These are phyloP conservation scores for Caloboletus inedulis DNA, from an alignment of 1,284 basidiomycete species.

Conservation along the genomic window DNA sequence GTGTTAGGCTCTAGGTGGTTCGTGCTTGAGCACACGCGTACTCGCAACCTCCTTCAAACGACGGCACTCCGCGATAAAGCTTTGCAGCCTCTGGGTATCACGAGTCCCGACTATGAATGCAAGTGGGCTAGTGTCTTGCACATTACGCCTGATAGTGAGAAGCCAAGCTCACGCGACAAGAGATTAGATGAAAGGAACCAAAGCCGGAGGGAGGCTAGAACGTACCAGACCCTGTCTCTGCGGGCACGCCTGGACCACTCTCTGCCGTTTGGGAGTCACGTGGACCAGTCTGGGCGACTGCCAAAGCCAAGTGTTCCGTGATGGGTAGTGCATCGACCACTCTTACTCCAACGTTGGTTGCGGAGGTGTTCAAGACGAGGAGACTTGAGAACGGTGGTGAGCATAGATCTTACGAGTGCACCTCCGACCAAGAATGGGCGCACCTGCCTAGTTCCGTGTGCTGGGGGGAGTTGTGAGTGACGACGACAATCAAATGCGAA, in stretches of 20 bases:
- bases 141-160: constrained; percentile 19
- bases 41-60: constrained; percentile 29
- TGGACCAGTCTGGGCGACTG: constrained; percentile 24
- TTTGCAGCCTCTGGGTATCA: constrained; percentile 18
- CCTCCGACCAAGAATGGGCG: background rate
- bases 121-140: constrained; percentile 16
- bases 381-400: constrained; percentile 17
- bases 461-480: constrained; percentile 15
- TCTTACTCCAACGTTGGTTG: background rate
- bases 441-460: constrained; percentile 26
- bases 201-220: background rate
- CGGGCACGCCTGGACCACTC: background rate
- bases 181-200: constrained; percentile 3
- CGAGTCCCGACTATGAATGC: constrained; percentile 14
- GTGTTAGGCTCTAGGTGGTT: background rate
- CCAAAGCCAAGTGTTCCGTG: constrained; percentile 20
- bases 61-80: constrained; percentile 25
- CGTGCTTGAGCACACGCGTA: constrained; percentile 6
- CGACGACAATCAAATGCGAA: constrained; percentile 18
- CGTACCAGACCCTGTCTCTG: constrained; percentile 22
- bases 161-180: constrained; percentile 21
- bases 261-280: constrained; percentile 1
- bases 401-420: background rate
- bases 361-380: constrained; percentile 13
- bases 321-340: constrained; percentile 23